These are phyloP conservation scores for Ophiostoma angusticollis DNA, from an alignment of 2,329 filamentous ascomycete species.

Conservation along the genomic window DNA sequence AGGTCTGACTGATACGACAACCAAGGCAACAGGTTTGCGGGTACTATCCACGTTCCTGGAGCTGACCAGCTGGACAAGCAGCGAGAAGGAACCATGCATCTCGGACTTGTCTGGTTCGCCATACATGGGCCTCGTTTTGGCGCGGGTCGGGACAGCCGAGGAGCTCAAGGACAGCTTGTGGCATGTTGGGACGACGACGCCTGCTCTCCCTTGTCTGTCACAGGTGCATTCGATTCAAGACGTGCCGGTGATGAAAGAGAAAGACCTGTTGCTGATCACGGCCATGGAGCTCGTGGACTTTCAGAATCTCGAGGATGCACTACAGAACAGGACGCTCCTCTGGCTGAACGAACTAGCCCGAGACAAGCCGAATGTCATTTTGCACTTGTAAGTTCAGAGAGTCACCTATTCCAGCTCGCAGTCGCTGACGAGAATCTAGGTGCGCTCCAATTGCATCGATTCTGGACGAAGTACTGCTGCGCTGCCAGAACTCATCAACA, in stretches of 20 bases:
- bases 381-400: conserved; percentile 39
- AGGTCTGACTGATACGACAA: conserved; percentile 49
- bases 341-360: conserved; percentile 48
- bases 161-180: conserved; percentile 51
- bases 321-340: conserved; percentile 44
- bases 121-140: conserved; percentile 47
- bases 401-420: not conserved
- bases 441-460: conserved; percentile 44
- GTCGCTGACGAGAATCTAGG: conserved; percentile 21
- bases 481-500: conserved; percentile 48
- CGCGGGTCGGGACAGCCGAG: conserved; percentile 41
- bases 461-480: conserved; percentile 48
- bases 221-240: conserved; percentile 30
- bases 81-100: not conserved
- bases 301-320: conserved; percentile 47
- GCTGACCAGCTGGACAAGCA: conserved; percentile 23
- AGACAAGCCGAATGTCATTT: conserved; percentile 41
- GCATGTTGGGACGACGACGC: conserved; percentile 41
- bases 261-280: conserved; percentile 48
- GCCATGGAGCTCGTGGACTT: conserved; percentile 56
- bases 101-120: conserved; percentile 32
- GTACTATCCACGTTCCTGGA: conserved; percentile 51
- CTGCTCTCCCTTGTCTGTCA: conserved; percentile 27
- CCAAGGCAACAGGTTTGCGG: conserved; percentile 43
- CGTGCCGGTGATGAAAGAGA: conserved; percentile 38